Evolutionary conservation across 1,284 basidiomycete species (phyloP), one percentile per base, ranked within the genome.

Genomic region (Ganoderma boninense): DNA sequence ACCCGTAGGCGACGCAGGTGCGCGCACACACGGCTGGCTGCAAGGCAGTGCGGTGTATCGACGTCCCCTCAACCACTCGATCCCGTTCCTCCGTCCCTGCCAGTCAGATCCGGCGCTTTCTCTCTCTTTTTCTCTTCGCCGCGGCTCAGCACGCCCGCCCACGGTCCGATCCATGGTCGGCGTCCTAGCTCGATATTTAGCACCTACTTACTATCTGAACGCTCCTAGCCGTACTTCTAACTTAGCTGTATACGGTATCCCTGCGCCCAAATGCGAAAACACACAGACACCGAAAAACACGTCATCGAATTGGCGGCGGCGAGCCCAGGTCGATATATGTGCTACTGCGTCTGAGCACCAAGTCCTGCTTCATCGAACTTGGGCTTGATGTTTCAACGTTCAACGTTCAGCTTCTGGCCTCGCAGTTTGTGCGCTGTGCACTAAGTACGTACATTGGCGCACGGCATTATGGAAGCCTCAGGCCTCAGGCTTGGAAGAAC

Each of bases 11-110:
- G 74, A 67, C 69, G 72, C 74, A 68, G 70, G 69, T 69, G 70
- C 74, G 71, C 72, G 74, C 49, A 23, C 49, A 73, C 72, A 73
- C 72, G 74, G 74, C 74, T 72, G 74, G 74, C 73, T 73, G 64
- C 42, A 49, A 56, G 64, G 68, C 68, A 65, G 68, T 69, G 72
- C 72, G 70, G 52, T 66, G 52, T 20, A 57, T 49, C 7, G n/a
- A n/a, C 46, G 8, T 20, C n/a, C n/a, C n/a, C n/a, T n/a, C 29
- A 32, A 16, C 16, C 43, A 10, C 14, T 13, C 44, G 44, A 52
- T 23, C 26, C 49, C 62, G 59, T 60, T 70, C 59, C 64, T 52
- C n/a, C 61, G 65, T 66, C 69, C 71, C 23, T 75, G 74, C 73
- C 68, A 75, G 74, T 69, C 74, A 75, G 74, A 73, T 63, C 64